A percentile compares a stretch with the other conserved stretches of the same genome.
Conservation (phyloP, 192 early-diverging fungal species). For the Powellomyces hirtus region DNA sequence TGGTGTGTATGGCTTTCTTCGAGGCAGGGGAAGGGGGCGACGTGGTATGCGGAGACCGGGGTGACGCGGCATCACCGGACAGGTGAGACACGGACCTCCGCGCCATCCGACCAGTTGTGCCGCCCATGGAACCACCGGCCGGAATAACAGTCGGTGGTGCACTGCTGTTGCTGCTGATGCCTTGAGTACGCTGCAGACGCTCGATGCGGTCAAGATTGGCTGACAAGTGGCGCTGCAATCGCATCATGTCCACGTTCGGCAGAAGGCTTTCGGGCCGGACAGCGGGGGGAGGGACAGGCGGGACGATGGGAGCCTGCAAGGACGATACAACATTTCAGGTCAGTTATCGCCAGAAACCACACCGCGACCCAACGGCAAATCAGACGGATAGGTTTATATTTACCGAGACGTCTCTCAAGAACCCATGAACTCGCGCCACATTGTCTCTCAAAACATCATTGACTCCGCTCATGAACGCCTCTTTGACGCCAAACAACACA, state of each 20-base stretch:
- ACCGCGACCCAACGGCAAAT: no score
- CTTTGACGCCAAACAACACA: constrained; percentile 89
- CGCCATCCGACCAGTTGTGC: not conserved
- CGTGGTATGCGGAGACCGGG: not conserved
- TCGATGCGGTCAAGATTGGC: constrained; percentile 49
- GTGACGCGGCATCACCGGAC: not conserved
- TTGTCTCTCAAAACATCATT: constrained; percentile 87
- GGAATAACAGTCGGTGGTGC: not conserved
- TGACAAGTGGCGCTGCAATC: constrained; percentile 40
- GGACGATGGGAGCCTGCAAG: not conserved
- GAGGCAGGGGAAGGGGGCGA: not conserved
- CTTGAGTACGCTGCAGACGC: not conserved
- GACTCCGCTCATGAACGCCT: constrained; percentile 89
- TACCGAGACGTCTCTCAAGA: constrained; percentile 74
- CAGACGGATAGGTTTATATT: no score
- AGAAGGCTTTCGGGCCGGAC: not conserved
- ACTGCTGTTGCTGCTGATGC: not conserved
- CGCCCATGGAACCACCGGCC: not conserved
- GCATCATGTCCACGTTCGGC: constrained; percentile 32
- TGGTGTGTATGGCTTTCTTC: not conserved
- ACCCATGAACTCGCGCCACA: constrained; percentile 73
- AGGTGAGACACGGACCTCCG: constrained; percentile 20
- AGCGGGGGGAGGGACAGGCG: not conserved
- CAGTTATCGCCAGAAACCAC: no score
- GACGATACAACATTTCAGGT: no score